Conservation (phyloP, 2,329 filamentous ascomycete genomes). For the Decorospora gaudefroyi region DNA sequence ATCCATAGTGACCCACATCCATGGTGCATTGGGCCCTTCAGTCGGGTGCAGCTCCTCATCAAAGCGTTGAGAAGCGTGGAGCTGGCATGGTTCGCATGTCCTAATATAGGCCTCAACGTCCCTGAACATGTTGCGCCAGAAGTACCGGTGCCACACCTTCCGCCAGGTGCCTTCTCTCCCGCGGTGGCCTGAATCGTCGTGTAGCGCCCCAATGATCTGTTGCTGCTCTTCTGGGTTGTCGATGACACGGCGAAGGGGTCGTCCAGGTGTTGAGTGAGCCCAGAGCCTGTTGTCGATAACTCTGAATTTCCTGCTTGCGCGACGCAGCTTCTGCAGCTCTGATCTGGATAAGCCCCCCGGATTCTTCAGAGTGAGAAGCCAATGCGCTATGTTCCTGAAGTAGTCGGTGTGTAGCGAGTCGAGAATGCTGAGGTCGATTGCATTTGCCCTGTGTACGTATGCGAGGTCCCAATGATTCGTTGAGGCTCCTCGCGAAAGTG, state of each 20-base stretch:
- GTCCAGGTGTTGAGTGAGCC: no score
- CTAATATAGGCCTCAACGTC: no score
- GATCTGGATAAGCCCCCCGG: no score
- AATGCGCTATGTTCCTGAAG: no score
- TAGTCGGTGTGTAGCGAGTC: no score
- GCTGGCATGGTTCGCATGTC: not conserved
- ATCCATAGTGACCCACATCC: not conserved
- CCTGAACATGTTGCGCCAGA: not conserved
- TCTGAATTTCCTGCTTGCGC: not conserved
- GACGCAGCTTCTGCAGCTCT: not conserved
- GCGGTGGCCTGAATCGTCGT: not conserved
- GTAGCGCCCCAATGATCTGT: not conserved
- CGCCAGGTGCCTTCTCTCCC: not conserved
- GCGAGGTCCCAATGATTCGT: no score
- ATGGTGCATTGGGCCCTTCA: not conserved
- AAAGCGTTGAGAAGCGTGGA: not conserved
- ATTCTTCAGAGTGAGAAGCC: no score
- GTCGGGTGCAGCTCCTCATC: no score
- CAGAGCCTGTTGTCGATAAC: not conserved
- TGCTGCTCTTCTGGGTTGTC: not conserved
- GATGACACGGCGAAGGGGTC: not conserved
- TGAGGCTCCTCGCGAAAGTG: not conserved
- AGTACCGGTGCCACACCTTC: not conserved
- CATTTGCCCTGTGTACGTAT: not conserved
- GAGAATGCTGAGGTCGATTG: no score